These are phyloP conservation scores for Trichoderma hamatum DNA, from an alignment of 2,329 filamentous ascomycete genomes.

Conservation along the genomic window DNA sequence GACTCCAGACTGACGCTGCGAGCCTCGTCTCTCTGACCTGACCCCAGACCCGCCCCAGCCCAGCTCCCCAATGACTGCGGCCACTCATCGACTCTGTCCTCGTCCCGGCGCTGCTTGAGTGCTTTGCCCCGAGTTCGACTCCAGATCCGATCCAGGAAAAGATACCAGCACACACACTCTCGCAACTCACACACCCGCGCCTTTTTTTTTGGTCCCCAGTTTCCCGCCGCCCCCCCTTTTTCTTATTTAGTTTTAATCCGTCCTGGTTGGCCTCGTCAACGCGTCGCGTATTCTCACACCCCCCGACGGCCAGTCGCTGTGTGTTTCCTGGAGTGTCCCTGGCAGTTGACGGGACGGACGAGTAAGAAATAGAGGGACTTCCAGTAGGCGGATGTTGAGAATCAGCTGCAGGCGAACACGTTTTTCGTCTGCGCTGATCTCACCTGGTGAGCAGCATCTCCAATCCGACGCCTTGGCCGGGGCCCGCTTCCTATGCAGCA, in stretches of 20 bases:
- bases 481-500: slow-evolving; percentile 24
- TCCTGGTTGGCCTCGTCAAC: slow-evolving; percentile 34
- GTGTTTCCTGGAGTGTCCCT: slow-evolving; percentile 21
- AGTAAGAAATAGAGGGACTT: slow-evolving; percentile 29
- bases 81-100: slow-evolving; percentile 34
- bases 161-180: slow-evolving; percentile 7
- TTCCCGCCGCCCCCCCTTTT: slow-evolving; percentile 30
- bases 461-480: slow-evolving; percentile 16
- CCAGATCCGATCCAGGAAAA: slow-evolving; percentile 27
- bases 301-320: slow-evolving; percentile 16
- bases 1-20: slow-evolving; percentile 4
- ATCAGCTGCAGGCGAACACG: slow-evolving; percentile 61
- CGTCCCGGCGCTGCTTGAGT: slow-evolving; percentile 34
- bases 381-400: slow-evolving; percentile 46
- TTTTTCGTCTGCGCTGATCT: slow-evolving; percentile 66
- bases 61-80: slow-evolving; percentile 39
- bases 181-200: slow-evolving; percentile 10
- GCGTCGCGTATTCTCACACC: slow-evolving; percentile 39
- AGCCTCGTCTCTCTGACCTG: slow-evolving; percentile 24
- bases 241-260: slow-evolving; percentile 27
- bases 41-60: slow-evolving; percentile 22
- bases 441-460: slow-evolving; percentile 49
- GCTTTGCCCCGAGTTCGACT: slow-evolving; percentile 31
- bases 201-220: slow-evolving; percentile 19
- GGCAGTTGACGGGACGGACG: slow-evolving; percentile 31